phyloP scores from a whole-genome alignment of 169 alveolate genomes.

The Fabrea salina region DNA sequence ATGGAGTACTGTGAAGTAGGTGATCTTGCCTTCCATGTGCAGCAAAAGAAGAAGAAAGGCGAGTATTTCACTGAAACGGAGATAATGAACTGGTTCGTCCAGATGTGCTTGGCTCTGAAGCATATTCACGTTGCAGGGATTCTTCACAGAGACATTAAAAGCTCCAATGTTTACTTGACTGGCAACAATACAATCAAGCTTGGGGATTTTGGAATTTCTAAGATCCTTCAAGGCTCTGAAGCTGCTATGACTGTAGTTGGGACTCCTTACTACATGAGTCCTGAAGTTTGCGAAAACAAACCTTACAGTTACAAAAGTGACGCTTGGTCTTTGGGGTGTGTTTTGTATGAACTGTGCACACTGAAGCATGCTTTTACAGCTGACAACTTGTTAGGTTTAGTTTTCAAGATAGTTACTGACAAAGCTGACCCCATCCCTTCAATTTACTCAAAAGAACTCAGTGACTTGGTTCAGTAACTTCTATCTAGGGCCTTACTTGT shows the following conservation, averaged over 20 bases:
- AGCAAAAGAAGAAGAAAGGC: slow-evolving; percentile 58
- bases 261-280: slow-evolving; percentile 89
- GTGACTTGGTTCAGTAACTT: slow-evolving; percentile 46
- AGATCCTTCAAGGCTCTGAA: slow-evolving; percentile 83
- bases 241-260: slow-evolving; percentile 87
- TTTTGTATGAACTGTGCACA: slow-evolving; percentile 88
- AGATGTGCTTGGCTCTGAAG: slow-evolving; percentile 78
- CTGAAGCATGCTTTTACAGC: slow-evolving; percentile 87
- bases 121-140: slow-evolving; percentile 84
- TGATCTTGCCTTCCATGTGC: slow-evolving; percentile 75
- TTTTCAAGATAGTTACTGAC: slow-evolving; percentile 78
- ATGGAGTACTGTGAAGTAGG: slow-evolving; percentile 86
- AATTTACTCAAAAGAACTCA: slow-evolving; percentile 61
- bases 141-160: slow-evolving; percentile 88
- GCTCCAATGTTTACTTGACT: slow-evolving; percentile 83
- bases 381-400: slow-evolving; percentile 77
- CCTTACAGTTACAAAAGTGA: slow-evolving; percentile 91
- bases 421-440: slow-evolving; percentile 72
- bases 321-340: slow-evolving; percentile 94
- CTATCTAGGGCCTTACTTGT: slow-evolving; percentile 34
- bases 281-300: slow-evolving; percentile 87
- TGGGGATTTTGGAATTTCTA: slow-evolving; percentile 92
- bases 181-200: slow-evolving; percentile 81
- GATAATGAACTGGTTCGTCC: slow-evolving; percentile 84
- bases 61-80: slow-evolving; percentile 82